Conservation (phyloP, 169 alveolate species). For the Plasmodium chabaudi region DNA sequence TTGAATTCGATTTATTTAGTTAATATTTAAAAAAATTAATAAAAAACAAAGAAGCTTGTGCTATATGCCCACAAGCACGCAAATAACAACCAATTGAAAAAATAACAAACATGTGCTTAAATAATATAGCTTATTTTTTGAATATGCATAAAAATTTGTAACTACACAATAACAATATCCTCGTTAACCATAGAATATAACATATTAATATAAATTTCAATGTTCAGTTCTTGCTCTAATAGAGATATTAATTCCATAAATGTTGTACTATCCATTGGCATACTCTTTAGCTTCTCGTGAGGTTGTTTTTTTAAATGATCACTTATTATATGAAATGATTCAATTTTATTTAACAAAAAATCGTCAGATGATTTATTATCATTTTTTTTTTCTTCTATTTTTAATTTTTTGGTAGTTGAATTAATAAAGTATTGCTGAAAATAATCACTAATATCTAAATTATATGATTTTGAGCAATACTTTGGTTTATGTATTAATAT, state of each 20-base stretch:
- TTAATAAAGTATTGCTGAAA: slow-evolving; percentile 3
- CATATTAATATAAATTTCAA: slow-evolving; percentile 40
- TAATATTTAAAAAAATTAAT: too few species aligned
- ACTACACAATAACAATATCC: slow-evolving; percentile 56
- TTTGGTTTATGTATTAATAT: slow-evolving; percentile 57
- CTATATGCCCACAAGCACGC: too few species aligned
- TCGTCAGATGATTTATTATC: slow-evolving; percentile 23
- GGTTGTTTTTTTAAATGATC: slow-evolving; percentile 25
- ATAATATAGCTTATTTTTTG: too few species aligned
- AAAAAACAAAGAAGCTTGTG: too few species aligned
- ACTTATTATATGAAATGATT: slow-evolving; percentile 20
- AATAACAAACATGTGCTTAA: too few species aligned
- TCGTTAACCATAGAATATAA: slow-evolving; percentile 65
- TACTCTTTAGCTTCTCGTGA: slow-evolving; percentile 12
- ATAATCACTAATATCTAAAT: slow-evolving; percentile 34
- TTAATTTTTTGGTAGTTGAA: slow-evolving; percentile 2
- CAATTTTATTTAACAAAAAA: slow-evolving; percentile 34
- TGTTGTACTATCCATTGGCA: slow-evolving; percentile 5
- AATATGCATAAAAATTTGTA: background rate
- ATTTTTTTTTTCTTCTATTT: background rate
- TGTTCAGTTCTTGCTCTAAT: slow-evolving; percentile 54
- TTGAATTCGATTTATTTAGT: too few species aligned
- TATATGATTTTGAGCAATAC: slow-evolving; percentile 14
- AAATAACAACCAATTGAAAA: too few species aligned
- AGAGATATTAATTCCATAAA: slow-evolving; percentile 25